phyloP scores from a whole-genome alignment of 2,329 filamentous ascomycete species.

The Sporothrix mexicana region DNA sequence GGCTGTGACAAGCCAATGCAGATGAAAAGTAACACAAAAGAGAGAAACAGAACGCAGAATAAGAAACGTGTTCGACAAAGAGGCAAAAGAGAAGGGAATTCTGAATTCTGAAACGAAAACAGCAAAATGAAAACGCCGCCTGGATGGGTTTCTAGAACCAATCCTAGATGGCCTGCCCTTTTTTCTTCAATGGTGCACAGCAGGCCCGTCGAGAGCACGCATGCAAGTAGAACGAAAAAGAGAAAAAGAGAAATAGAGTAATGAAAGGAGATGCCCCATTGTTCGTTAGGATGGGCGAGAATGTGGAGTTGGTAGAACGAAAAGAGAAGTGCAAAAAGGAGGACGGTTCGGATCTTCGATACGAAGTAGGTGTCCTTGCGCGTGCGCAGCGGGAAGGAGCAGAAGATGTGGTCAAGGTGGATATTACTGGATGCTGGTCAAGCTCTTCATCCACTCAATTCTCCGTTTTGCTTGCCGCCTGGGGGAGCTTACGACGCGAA shows the following conservation, averaged over 20 bases:
- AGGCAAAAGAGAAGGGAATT: constrained; percentile 8
- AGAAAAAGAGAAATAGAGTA: not conserved
- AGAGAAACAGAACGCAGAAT: not conserved
- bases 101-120: constrained; percentile 23
- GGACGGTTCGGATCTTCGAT: constrained; percentile 17
- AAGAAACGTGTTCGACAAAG: not conserved
- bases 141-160: constrained; percentile 21
- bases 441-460: not conserved
- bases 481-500: constrained; percentile 21
- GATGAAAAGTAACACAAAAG: not conserved
- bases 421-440: not conserved
- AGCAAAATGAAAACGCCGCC: constrained; percentile 22
- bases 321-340: not conserved
- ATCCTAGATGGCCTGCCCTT: not conserved
- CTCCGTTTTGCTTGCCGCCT: not conserved
- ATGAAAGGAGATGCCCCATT: not conserved
- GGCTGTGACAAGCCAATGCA: not conserved
- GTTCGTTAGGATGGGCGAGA: not conserved
- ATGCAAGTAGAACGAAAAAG: not conserved
- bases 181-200: constrained; percentile 13
- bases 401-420: constrained; percentile 5
- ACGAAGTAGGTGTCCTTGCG: constrained; percentile 32
- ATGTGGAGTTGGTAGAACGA: not conserved
- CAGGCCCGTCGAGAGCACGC: constrained; percentile 17
- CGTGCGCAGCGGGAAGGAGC: constrained; percentile 17